Percentiles rank a stretch among this genome's conserved stretches.
Conservation (phyloP, 495 filamentous ascomycete species). For the Hyaloscypha bicolor region DNA sequence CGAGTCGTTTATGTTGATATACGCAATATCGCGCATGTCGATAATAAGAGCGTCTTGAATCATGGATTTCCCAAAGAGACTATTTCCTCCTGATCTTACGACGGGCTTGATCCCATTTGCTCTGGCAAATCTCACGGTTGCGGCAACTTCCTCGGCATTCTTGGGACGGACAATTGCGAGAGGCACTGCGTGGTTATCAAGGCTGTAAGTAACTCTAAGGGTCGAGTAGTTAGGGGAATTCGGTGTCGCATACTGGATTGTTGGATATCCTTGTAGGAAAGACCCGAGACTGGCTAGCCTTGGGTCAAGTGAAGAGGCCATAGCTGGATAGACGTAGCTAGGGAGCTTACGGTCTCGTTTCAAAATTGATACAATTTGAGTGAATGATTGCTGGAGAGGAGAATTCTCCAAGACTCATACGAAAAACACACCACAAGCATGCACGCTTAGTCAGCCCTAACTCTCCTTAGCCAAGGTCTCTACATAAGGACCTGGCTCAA, state of each 20-base stretch:
- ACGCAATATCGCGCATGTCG: slow-evolving; percentile 44
- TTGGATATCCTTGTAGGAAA: slow-evolving; percentile 28
- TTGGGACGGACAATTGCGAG: slow-evolving; percentile 40
- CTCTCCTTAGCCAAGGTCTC: too few species aligned
- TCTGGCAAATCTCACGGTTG: slow-evolving; percentile 32
- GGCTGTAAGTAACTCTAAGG: slow-evolving; percentile 26
- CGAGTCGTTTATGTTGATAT: slow-evolving; percentile 32
- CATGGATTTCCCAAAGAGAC: slow-evolving; percentile 37
- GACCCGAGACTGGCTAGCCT: neutral
- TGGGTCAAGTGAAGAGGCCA: too few species aligned
- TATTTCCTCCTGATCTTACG: slow-evolving; percentile 43
- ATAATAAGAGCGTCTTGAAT: slow-evolving; percentile 36
- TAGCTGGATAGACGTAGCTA: too few species aligned
- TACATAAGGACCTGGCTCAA: too few species aligned
- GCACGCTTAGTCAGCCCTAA: too few species aligned
- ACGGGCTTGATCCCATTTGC: slow-evolving; percentile 35
- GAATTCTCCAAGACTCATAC: too few species aligned
- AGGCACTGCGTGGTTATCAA: slow-evolving; percentile 27
- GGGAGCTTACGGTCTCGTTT: too few species aligned
- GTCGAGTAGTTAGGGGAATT: slow-evolving; percentile 31
- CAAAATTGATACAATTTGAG: too few species aligned
- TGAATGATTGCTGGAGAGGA: too few species aligned
- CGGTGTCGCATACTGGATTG: slow-evolving; percentile 34
- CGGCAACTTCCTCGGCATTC: slow-evolving; percentile 38
- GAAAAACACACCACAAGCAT: too few species aligned